A percentile compares a stretch with the other conserved stretches of the same genome.
Evolutionary conservation across 2,329 filamentous ascomycete species (phyloP).

Genomic region (Alternaria sp.): DNA sequence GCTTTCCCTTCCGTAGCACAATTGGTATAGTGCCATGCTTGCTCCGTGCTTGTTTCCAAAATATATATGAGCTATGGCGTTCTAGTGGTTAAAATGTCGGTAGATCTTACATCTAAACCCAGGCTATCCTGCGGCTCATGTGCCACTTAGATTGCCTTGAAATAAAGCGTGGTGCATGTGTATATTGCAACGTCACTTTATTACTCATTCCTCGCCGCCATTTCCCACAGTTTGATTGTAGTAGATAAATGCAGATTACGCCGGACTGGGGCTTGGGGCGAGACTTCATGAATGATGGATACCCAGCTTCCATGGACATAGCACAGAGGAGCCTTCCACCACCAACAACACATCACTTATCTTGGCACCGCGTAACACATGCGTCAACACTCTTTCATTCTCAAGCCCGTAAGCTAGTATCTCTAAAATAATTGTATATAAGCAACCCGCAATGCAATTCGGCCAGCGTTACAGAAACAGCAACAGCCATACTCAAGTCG

Average conservation of each 20-base stretch:
- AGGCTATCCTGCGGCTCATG: slow-evolving; percentile 8
- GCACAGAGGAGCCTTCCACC: no score
- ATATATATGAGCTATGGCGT: slow-evolving; percentile 11
- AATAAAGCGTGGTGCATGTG: slow-evolving; percentile 18
- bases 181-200: slow-evolving; percentile 18
- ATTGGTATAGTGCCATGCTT: slow-evolving; percentile 12
- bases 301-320: not conserved
- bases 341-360: not conserved
- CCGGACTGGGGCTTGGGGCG: slow-evolving; percentile 1
- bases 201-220: not conserved
- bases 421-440: slow-evolving; percentile 12
- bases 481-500: slow-evolving; percentile 3
- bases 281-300: not conserved
- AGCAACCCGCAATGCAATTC: slow-evolving; percentile 12
- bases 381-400: slow-evolving; percentile 10
- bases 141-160: slow-evolving; percentile 19
- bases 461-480: slow-evolving; percentile 16
- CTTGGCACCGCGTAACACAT: not conserved
- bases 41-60: slow-evolving; percentile 14
- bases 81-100: slow-evolving; percentile 21
- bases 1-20: slow-evolving; percentile 16
- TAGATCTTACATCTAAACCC: not conserved
- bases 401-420: slow-evolving; percentile 9
- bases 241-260: slow-evolving; percentile 1
- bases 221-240: slow-evolving; percentile 11